These are phyloP conservation scores for Aspergillus sojae DNA, from an alignment of 2,329 filamentous ascomycete genomes.

Conservation along the genomic window DNA sequence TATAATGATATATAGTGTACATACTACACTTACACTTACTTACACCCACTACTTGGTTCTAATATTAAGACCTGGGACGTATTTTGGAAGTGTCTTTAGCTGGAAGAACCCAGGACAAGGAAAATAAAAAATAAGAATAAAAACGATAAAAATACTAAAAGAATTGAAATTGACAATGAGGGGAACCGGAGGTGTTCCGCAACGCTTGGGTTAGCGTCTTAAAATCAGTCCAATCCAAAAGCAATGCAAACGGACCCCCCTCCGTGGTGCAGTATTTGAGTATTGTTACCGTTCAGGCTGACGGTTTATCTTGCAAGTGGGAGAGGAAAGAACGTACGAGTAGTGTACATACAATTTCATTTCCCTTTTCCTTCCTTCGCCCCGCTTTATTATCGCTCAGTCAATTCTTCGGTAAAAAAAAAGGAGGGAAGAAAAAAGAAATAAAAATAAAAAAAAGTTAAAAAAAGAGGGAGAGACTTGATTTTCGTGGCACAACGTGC, in stretches of 20 bases:
- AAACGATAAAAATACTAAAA: neutral
- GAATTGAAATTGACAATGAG: conserved; percentile 2
- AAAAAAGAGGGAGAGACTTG: neutral
- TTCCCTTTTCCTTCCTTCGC: neutral
- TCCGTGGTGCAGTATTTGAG: neutral
- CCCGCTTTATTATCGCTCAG: neutral
- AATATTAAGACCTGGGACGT: neutral
- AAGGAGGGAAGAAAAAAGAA: no score
- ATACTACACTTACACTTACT: neutral
- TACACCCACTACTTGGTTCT: neutral
- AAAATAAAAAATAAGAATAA: neutral
- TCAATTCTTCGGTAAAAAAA: neutral
- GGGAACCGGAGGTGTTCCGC: conserved; percentile 10
- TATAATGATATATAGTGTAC: neutral
- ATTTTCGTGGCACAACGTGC: neutral
- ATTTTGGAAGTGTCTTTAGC: neutral
- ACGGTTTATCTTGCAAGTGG: neutral
- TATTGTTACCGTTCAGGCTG: conserved; percentile 1
- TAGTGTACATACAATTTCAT: neutral
- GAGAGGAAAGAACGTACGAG: neutral
- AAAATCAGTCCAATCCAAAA: conserved; percentile 5
- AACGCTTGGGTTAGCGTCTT: conserved; percentile 4
- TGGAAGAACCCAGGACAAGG: neutral
- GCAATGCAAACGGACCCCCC: neutral
- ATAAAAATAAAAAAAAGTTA: neutral